phyloP scores from a whole-genome alignment of 106 monocot genomes.

The Platanthera zijinensis region DNA sequence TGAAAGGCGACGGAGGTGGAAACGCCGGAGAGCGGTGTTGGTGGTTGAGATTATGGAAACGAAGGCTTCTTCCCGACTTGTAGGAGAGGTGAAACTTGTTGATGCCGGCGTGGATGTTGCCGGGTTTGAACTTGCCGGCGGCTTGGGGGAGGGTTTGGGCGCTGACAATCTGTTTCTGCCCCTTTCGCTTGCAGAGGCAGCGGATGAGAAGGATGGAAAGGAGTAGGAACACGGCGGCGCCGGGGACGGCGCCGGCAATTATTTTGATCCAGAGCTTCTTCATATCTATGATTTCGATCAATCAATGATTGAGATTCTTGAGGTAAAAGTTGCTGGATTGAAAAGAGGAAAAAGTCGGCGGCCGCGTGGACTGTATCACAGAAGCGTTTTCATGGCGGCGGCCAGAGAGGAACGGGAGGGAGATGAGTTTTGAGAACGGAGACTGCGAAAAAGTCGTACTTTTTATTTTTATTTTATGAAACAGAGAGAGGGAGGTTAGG shows the following conservation, averaged over 20 bases:
- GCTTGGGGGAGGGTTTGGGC: neutral
- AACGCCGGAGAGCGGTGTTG: neutral
- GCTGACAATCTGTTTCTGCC: neutral
- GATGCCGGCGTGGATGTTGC: constrained; percentile 15
- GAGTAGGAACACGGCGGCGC: constrained; percentile 3
- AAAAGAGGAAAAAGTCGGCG: neutral
- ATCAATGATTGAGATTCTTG: neutral
- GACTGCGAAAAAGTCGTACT: neutral
- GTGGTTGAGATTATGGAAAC: constrained; percentile 13
- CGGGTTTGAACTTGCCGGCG: neutral
- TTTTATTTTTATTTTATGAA: neutral
- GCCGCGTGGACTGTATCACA: constrained; percentile 4
- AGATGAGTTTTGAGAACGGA: neutral
- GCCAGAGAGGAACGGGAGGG: neutral
- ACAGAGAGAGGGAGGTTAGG: neutral
- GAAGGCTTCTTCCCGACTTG: constrained; percentile 10
- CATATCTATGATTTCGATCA: constrained; percentile 13
- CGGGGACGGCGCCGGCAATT: constrained; percentile 20
- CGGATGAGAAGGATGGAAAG: constrained; percentile 10
- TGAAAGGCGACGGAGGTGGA: constrained; percentile 17
- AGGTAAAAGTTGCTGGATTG: neutral
- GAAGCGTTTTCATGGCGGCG: neutral
- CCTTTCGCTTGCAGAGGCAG: constrained; percentile 3
- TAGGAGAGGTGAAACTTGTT: constrained; percentile 18
- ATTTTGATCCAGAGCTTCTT: constrained; percentile 27